phyloP scores from a whole-genome alignment of 768 basidiomycete genomes.

The Galerina marginata region DNA sequence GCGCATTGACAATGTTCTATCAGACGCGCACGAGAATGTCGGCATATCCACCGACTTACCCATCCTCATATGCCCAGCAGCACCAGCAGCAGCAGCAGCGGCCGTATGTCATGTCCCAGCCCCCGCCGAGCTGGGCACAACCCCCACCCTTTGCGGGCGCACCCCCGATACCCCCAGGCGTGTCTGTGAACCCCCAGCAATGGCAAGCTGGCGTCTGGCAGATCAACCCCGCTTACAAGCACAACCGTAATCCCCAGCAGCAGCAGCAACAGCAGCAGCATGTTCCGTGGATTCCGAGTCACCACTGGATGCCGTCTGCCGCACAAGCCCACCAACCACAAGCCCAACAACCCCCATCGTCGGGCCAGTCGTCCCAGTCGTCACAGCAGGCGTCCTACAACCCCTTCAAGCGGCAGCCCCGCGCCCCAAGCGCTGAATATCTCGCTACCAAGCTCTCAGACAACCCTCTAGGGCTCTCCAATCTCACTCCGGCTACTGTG shows the following conservation, averaged over 20 bases:
- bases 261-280: constrained; percentile 33
- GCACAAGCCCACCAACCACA: constrained; percentile 30
- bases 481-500: constrained; percentile 62
- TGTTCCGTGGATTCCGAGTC: constrained; percentile 33
- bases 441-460: constrained; percentile 59
- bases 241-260: constrained; percentile 15
- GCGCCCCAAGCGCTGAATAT: constrained; percentile 68
- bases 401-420: constrained; percentile 70
- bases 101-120: constrained; percentile 3
- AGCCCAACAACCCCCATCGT: constrained; percentile 21
- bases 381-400: constrained; percentile 40
- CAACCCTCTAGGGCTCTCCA: constrained; percentile 69
- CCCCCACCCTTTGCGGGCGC: constrained; percentile 47
- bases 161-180: constrained; percentile 61
- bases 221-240: constrained; percentile 32
- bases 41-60: constrained; percentile 6
- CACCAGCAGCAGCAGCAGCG: constrained; percentile 5
- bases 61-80: not conserved
- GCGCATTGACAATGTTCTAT: not conserved
- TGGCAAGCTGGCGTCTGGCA: constrained; percentile 63
- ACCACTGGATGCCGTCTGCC: constrained; percentile 29
- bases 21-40: constrained; percentile 3
- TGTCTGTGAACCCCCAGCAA: constrained; percentile 46
- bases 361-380: constrained; percentile 23
- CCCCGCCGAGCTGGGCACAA: constrained; percentile 10